Evolutionary conservation across 2,329 filamentous ascomycete genomes (phyloP).

Genomic region (Fusarium vanettenii): DNA sequence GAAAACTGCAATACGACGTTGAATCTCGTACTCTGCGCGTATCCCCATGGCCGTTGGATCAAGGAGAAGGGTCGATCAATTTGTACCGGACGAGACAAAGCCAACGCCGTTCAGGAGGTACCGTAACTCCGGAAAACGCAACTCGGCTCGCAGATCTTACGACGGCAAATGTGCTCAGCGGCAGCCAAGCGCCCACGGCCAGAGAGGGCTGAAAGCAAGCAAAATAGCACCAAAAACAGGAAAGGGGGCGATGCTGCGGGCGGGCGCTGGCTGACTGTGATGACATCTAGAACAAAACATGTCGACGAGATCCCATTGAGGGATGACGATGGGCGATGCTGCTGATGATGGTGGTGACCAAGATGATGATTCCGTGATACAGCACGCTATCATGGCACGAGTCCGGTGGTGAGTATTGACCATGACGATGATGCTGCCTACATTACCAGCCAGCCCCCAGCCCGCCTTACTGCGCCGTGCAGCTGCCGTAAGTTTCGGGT

Average conservation of each 20-base stretch:
- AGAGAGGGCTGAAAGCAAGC: constrained; percentile 5
- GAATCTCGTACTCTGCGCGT: constrained; percentile 7
- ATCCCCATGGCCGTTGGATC: background rate
- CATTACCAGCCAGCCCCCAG: background rate
- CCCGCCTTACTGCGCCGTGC: background rate
- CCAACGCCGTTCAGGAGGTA: constrained; percentile 13
- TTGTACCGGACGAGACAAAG: constrained; percentile 7
- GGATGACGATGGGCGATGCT: constrained; percentile 19
- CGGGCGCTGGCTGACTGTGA: constrained; percentile 29
- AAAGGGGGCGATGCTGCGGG: constrained; percentile 22
- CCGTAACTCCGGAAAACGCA: constrained; percentile 14
- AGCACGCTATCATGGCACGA: constrained; percentile 7
- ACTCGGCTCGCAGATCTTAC: constrained; percentile 39
- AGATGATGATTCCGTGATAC: constrained; percentile 14
- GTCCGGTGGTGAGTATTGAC: background rate
- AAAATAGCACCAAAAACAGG: constrained; percentile 23
- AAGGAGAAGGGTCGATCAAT: constrained; percentile 13
- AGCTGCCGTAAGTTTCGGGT: background rate
- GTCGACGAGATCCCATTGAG: background rate
- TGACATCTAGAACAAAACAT: constrained; percentile 4
- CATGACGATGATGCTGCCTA: constrained; percentile 8
- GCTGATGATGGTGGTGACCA: background rate
- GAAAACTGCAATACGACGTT: constrained; percentile 29
- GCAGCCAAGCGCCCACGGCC: constrained; percentile 17
- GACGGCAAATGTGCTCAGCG: constrained; percentile 23